Evolutionary conservation across 1,139 yeast species (phyloP).

Genomic region (Magnusiomyces suaveolens): DNA sequence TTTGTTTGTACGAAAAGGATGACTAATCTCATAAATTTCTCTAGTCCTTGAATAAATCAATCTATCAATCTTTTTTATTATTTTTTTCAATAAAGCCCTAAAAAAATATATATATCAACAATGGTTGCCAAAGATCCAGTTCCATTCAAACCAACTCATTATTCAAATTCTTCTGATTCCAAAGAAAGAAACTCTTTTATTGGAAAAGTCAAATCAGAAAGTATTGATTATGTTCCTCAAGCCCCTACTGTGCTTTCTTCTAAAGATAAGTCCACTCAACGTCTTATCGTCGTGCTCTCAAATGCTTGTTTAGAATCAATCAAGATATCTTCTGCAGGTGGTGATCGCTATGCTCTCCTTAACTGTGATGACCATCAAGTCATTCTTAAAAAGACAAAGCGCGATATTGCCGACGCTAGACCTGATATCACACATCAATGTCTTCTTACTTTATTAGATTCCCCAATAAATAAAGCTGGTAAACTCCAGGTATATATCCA

Average conservation of each 20-base stretch:
- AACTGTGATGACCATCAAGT: conserved; percentile 99
- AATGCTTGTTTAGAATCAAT: conserved; percentile 95
- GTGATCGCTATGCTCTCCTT: conserved; percentile 83
- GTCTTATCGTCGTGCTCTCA: conserved; percentile 84
- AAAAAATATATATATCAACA: background rate
- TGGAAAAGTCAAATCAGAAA: conserved; percentile 14
- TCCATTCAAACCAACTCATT: conserved; percentile 3
- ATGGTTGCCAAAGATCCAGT: conserved; percentile 5
- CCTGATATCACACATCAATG: conserved; percentile 95
- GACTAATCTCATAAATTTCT: background rate
- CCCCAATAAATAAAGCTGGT: conserved; percentile 96
- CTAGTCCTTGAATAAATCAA: background rate
- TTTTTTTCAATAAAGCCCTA: background rate
- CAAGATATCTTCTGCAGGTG: conserved; percentile 73
- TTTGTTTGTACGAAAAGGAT: no score
- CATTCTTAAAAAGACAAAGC: conserved; percentile 83
- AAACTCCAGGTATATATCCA: conserved; percentile 91
- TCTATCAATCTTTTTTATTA: background rate
- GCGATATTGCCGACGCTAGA: conserved; percentile 95
- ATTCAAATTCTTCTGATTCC: conserved; percentile 6
- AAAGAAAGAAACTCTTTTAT: conserved; percentile 11
- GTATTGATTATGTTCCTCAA: conserved; percentile 62
- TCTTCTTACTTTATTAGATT: conserved; percentile 80
- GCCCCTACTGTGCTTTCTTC: conserved; percentile 77
- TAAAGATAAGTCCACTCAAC: conserved; percentile 69